Evolutionary conservation across 352 stramenopile genomes (phyloP), one percentile per base, ranked within the genome.

Genomic region (Hyaloperonospora brassicae): DNA sequence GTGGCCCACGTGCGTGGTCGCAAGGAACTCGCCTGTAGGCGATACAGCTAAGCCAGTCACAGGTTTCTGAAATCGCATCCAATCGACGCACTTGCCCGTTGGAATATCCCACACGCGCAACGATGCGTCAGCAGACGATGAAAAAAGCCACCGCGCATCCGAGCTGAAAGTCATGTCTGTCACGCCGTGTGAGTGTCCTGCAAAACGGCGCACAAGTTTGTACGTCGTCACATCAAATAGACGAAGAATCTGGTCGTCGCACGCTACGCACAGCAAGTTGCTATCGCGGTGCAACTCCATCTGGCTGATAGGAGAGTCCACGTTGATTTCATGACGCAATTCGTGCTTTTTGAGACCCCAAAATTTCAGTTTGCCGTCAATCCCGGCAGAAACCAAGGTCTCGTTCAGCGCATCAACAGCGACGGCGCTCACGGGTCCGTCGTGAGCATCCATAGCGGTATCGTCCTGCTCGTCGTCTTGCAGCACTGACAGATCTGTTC

Each of bases 21-120:
- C 89, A 14, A 98, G 59, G 66, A 97, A 98, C 66, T 98, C 95
- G 47, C 93, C 93, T 14, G 95, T 98, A 5, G 95, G 90, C 11
- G 89, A 97, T 30, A 98, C 72, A 0, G 89, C 85, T 30, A 98
- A 58, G 5, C 89, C 89, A 10, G 93, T 97, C 31, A 96, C 71
- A 55, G 89, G 70, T 70, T 89, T 86, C 31, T 91, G 74, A 75
- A 98, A 98, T 48, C 78, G 73, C 66, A 98, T 58, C 91, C 93
- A 98, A 68, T 98, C 93, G 40, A 98, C 76, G 58, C 92, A 98
- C 42, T 95, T 88, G 55, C 90, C 91, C 23, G 93, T 98, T 6
- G 94, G 89, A 27, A 98, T 76, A 76, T 98, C 95, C 85, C 86
- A 98, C 24, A 98, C 84, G 35, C 91, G 87, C 51, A 93, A 43